Evolutionary conservation across 805 yeast species (phyloP).

Genomic region (Candida insectorum): DNA sequence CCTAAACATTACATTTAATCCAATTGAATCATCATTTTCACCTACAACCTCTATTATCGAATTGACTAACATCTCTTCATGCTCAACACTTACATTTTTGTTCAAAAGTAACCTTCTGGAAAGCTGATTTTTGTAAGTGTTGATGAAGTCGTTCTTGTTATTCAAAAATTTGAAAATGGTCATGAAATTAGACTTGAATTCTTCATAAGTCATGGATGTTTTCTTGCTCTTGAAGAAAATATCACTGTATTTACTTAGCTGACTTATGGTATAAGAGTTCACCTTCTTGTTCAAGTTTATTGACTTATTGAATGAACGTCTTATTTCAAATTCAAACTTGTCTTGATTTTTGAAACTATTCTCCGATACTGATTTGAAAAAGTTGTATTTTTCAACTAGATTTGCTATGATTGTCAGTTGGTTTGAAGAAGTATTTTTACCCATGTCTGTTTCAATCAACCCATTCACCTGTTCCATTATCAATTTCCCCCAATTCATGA

Average conservation of each 20-base stretch:
- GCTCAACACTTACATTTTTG: constrained; percentile 18
- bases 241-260: constrained; percentile 32
- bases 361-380: constrained; percentile 1
- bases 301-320: constrained; percentile 22
- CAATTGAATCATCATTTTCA: constrained; percentile 22
- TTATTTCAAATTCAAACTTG: constrained; percentile 27
- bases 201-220: constrained; percentile 12
- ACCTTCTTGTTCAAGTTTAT: constrained; percentile 13
- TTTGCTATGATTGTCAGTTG: not conserved
- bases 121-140: constrained; percentile 30
- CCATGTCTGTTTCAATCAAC: constrained; percentile 1
- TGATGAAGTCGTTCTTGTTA: constrained; percentile 31
- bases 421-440: not conserved
- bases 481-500: constrained; percentile 24
- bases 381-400: constrained; percentile 1
- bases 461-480: constrained; percentile 4
- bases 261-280: constrained; percentile 16
- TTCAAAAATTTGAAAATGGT: constrained; percentile 29
- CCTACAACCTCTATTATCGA: constrained; percentile 26
- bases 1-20: constrained; percentile 30
- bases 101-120: constrained; percentile 31
- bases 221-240: constrained; percentile 18
- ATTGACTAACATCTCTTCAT: constrained; percentile 20
- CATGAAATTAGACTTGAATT: constrained; percentile 17
- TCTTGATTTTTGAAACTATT: constrained; percentile 10